These are phyloP conservation scores for Fonsecaea multimorphosa DNA, from an alignment of 2,329 filamentous ascomycete genomes.

Conservation along the genomic window DNA sequence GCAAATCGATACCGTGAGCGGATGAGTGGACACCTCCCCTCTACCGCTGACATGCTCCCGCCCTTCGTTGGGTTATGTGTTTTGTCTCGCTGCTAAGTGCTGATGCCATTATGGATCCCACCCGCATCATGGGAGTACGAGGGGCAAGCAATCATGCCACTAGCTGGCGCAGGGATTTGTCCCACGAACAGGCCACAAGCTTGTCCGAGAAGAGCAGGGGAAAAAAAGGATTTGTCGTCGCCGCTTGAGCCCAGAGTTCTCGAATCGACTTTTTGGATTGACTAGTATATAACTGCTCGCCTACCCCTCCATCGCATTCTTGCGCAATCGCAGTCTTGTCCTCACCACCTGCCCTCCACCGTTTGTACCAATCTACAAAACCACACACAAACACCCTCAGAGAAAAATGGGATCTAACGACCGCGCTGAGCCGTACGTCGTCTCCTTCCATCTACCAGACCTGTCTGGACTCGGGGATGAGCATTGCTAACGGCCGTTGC, in stretches of 20 bases:
- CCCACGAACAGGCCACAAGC: background rate
- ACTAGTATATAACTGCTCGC: conserved; percentile 11
- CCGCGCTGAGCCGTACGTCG: conserved; percentile 38
- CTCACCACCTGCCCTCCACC: conserved; percentile 2
- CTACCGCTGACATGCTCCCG: conserved; percentile 18
- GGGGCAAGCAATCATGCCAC: conserved; percentile 21
- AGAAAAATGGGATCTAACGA: conserved; percentile 34
- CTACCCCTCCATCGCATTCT: conserved; percentile 5
- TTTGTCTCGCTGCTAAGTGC: conserved; percentile 6
- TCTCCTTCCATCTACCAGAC: background rate
- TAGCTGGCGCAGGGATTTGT: conserved; percentile 6
- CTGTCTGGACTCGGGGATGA: background rate
- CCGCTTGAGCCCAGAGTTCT: conserved; percentile 2
- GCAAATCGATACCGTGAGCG: conserved; percentile 13
- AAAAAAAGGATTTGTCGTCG: conserved; percentile 34
- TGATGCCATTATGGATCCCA: conserved; percentile 29
- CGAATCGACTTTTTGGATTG: background rate
- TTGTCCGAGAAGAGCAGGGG: background rate
- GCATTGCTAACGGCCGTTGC: conserved; percentile 16
- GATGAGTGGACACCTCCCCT: conserved; percentile 11
- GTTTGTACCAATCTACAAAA: background rate
- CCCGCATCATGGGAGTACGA: conserved; percentile 30
- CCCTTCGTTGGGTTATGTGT: background rate
- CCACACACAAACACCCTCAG: background rate
- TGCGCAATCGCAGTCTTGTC: conserved; percentile 10